Evolutionary conservation across 805 yeast genomes (phyloP), one percentile per base, ranked within the genome.

Genomic region (Suhomyces sp.): DNA sequence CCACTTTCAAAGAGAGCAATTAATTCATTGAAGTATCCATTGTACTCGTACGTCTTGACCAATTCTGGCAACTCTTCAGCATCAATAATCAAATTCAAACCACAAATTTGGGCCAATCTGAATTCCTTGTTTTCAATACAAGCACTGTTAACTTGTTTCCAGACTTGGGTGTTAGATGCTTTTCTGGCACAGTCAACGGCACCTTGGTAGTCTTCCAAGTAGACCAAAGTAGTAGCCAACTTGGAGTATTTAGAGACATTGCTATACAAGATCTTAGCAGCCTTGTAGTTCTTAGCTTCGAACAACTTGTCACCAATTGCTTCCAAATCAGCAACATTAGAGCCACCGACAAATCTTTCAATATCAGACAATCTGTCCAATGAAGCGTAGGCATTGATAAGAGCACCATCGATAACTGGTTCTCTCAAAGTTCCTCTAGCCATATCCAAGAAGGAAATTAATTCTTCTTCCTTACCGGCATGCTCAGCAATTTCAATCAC

Each of bases 161-260:
- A 93, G 25, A 93, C 98, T 55, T 75, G 76, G 42, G 83, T 78
- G 63, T 88, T 88, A 22, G 95, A 85, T 3, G 98, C 98, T 68
- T 91, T 93, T 72, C 98, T 84, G 15, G 98, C 98, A 65, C 97
- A 88, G 57, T 93, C 98, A 44, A 93, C 98, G 33, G 98, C 98
- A 38, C 87, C 80, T 68, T 93, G 97, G 63, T 88, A 90, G 59
- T 93, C 97, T 36, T 79, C 81, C 54, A 93, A 71, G 69, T 81
- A 88, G 22, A 93, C 98, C 56, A 90, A 77, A 19, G 98, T 91
- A n/a, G 96, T 84, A 11, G 98, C 98, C 51, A 93, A 77, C 63
- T 90, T 93, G 31, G 96, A 83, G 74, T 95, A 91, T 68, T 91
- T 93, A 25, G 96, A 88, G 40, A 91, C 82, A 45, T 81, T 83